A percentile compares a stretch with the other conserved stretches of the same genome.
These are phyloP conservation scores for Coemansia pectinata DNA, from an alignment of 192 early-diverging fungal genomes.

Conservation along the genomic window DNA sequence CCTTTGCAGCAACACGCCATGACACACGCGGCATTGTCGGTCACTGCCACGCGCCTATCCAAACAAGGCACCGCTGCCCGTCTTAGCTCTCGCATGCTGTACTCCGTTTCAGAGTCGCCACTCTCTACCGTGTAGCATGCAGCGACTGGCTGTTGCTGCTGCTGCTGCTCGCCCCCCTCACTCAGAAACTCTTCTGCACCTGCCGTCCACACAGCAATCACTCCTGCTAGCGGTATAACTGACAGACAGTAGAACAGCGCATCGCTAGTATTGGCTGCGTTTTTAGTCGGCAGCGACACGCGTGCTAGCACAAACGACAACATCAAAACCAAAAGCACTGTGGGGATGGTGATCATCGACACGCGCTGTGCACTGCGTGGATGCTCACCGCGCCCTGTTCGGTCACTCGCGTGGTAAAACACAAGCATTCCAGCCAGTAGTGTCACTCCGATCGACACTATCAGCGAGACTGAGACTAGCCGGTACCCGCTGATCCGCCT, in stretches of 20 bases:
- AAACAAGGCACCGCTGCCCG: neutral
- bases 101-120: slow-evolving; percentile 1
- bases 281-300: slow-evolving; percentile 34
- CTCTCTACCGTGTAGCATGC: neutral
- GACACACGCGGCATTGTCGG: slow-evolving; percentile 1
- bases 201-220: slow-evolving; percentile 29
- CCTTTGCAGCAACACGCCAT: slow-evolving; percentile 8
- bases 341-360: slow-evolving; percentile 24
- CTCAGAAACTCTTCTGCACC: slow-evolving; percentile 24
- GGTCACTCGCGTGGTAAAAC: slow-evolving; percentile 31
- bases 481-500: slow-evolving; percentile 45
- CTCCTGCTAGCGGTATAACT: slow-evolving; percentile 32
- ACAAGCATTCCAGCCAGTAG: slow-evolving; percentile 34
- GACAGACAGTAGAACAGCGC: slow-evolving; percentile 51
- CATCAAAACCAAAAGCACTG: slow-evolving; percentile 28
- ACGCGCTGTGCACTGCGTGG: slow-evolving; percentile 3
- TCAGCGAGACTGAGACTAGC: slow-evolving; percentile 34
- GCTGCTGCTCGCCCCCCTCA: slow-evolving; percentile 4
- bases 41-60: neutral
- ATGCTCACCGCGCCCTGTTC: neutral
- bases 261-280: slow-evolving; percentile 42
- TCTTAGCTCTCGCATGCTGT: slow-evolving; percentile 6
- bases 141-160: neutral
- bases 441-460: slow-evolving; percentile 27
- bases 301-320: slow-evolving; percentile 45